Evolutionary conservation across 2,329 filamentous ascomycete species (phyloP).

Genomic region (Dactylellina sp.): DNA sequence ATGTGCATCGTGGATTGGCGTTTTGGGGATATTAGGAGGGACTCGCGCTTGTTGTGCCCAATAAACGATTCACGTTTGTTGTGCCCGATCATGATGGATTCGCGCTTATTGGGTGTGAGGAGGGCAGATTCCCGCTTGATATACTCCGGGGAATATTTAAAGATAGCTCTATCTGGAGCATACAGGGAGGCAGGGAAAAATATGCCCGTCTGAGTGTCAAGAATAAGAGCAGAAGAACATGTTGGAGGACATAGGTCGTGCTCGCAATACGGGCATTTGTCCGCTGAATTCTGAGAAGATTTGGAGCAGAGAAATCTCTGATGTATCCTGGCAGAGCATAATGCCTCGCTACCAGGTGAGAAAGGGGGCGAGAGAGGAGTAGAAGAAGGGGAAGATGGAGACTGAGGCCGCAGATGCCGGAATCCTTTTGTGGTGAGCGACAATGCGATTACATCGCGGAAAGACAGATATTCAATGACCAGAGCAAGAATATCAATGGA

Average conservation of each 20-base stretch:
- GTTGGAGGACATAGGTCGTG: conserved; percentile 39
- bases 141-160: conserved; percentile 38
- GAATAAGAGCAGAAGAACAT: conserved; percentile 44
- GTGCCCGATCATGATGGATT: conserved; percentile 18
- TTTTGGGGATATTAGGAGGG: conserved; percentile 35
- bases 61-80: conserved; percentile 41
- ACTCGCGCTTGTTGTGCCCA: conserved; percentile 30
- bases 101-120: conserved; percentile 35
- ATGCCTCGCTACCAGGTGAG: conserved; percentile 40
- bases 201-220: conserved; percentile 47
- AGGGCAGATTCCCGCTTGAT: conserved; percentile 28
- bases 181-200: conserved; percentile 48
- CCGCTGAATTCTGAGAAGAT: neutral
- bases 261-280: conserved; percentile 46
- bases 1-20: conserved; percentile 39
- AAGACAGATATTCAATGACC: conserved; percentile 40
- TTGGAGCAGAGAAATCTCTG: conserved; percentile 46
- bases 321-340: conserved; percentile 47
- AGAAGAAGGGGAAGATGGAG: conserved; percentile 19
- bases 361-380: conserved; percentile 36
- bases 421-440: conserved; percentile 51
- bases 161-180: conserved; percentile 27
- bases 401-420: conserved; percentile 36
- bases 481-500: conserved; percentile 43
- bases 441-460: conserved; percentile 39